A percentile compares a stretch with the other conserved stretches of the same genome.
These are phyloP conservation scores for Starmerella powellii DNA, from an alignment of 805 yeast genomes.

Conservation along the genomic window DNA sequence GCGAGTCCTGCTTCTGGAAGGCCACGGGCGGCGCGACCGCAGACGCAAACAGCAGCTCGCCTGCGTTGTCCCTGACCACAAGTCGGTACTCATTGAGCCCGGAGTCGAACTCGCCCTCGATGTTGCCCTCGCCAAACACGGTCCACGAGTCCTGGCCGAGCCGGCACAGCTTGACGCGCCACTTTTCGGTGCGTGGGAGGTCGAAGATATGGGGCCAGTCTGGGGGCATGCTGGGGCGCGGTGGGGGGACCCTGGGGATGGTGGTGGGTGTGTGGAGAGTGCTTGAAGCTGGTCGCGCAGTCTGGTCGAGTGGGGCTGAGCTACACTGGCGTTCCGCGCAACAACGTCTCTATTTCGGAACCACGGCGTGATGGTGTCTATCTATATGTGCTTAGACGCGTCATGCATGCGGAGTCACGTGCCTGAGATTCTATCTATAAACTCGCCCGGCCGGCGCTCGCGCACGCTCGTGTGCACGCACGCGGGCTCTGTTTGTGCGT, in stretches of 20 bases:
- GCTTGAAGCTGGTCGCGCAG: no score
- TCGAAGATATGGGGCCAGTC: constrained; percentile 30
- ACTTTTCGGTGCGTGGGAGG: constrained; percentile 35
- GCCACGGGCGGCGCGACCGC: constrained; percentile 62
- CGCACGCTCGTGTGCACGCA: no score
- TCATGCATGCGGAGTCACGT: neutral
- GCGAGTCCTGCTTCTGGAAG: constrained; percentile 85
- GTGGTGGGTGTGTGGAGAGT: no score
- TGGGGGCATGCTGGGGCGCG: no score
- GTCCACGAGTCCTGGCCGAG: constrained; percentile 75
- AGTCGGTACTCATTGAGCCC: constrained; percentile 36
- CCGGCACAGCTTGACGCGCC: constrained; percentile 84
- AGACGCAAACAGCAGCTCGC: constrained; percentile 50
- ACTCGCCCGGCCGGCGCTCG: no score
- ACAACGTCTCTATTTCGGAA: no score
- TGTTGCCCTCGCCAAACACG: constrained; percentile 86
- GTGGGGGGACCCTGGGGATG: no score
- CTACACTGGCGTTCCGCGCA: no score
- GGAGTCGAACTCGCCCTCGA: constrained; percentile 52
- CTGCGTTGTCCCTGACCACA: constrained; percentile 50
- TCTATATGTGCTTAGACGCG: neutral
- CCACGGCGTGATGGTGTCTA: no score
- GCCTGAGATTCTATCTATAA: no score
- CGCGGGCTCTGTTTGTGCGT: no score
- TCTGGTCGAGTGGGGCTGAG: no score